Evolutionary conservation across 768 basidiomycete genomes (phyloP), one percentile per base, ranked within the genome.

Genomic region (Russula compacta): DNA sequence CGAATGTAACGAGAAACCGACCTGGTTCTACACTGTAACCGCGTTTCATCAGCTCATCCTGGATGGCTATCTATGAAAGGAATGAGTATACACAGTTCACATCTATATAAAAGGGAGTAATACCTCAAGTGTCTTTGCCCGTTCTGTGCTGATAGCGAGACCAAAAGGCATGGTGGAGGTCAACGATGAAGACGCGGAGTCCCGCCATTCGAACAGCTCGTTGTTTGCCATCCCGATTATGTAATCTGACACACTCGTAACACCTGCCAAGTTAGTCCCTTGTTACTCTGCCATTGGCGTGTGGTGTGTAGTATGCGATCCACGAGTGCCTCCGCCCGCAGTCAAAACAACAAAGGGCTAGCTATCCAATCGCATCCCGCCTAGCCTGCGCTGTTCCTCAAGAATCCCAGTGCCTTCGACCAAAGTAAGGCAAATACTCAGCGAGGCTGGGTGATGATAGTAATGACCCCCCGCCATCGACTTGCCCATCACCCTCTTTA

Each of bases 1-100:
- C 48, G 39, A 43, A 48, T 19, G 56, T 44, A 53, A 56, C 54
- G 65, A 60, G 60, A 70, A 69, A 77, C 80, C 64, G 65, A 89
- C 89, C 89, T 74, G 86, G 81, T 65, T 91, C 89, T 21, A 81
- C 75, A 68, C 84, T 90, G 70, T 83, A 90, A 9, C 84, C 84
- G 67, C 85, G 81, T 72, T 75, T 83, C 62, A 78, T 83, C 68
- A 92, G 85, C 75, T 91, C 89, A 79, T 86, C 82, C 70, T 89
- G 85, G 66, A 92, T 89, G 58, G 87, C 78, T 79, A 81, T 81
- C 87, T 91, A 69, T 38, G 14, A 0, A 43, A 10, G 29, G 29
- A n/a, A 51, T 68, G 32, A 70, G 60, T 44, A 57, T n/a, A 58
- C 47, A 17, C 46, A 1, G 10, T 53, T 10, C 5, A 38, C 10